Conservation (phyloP, 2,329 filamentous ascomycete genomes). For the Thermoascus crustaceus region DNA sequence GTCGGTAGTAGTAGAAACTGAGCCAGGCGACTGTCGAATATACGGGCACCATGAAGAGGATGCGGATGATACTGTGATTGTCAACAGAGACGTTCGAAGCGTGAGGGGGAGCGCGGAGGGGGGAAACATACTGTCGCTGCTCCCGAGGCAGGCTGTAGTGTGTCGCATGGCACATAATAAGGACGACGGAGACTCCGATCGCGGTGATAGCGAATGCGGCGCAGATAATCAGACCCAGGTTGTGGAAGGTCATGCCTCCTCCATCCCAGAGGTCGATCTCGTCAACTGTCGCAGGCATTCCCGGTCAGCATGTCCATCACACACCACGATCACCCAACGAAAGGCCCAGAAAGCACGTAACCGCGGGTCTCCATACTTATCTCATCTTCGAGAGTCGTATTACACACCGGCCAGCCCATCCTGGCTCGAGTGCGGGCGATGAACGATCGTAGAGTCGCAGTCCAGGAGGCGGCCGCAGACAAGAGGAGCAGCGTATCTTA, state of each 20-base stretch:
- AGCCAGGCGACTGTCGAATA: constrained; percentile 69
- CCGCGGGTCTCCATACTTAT: constrained; percentile 26
- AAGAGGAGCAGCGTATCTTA: not conserved
- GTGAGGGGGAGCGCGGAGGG: not conserved
- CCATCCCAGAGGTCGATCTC: constrained; percentile 46
- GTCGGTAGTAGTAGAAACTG: constrained; percentile 63
- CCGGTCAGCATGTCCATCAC: not conserved
- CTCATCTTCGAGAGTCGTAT: constrained; percentile 42
- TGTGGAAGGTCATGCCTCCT: constrained; percentile 47
- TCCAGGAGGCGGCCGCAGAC: not conserved
- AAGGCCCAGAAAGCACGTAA: not conserved
- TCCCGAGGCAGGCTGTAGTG: constrained; percentile 54
- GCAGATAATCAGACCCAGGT: constrained; percentile 47
- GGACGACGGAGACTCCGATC: constrained; percentile 42
- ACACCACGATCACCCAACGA: not conserved
- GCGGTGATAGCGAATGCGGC: constrained; percentile 47
- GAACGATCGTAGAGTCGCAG: not conserved
- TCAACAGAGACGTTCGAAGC: not conserved
- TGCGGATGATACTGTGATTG: constrained; percentile 63
- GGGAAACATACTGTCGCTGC: constrained; percentile 47
- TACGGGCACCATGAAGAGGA: constrained; percentile 79
- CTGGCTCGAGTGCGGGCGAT: constrained; percentile 3
- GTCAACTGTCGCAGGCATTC: constrained; percentile 23
- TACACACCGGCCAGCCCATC: constrained; percentile 42
- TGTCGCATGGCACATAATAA: constrained; percentile 50